A percentile compares a stretch with the other conserved stretches of the same genome.
Conservation (phyloP, 805 yeast genomes). For the Yarrowia sp. region DNA sequence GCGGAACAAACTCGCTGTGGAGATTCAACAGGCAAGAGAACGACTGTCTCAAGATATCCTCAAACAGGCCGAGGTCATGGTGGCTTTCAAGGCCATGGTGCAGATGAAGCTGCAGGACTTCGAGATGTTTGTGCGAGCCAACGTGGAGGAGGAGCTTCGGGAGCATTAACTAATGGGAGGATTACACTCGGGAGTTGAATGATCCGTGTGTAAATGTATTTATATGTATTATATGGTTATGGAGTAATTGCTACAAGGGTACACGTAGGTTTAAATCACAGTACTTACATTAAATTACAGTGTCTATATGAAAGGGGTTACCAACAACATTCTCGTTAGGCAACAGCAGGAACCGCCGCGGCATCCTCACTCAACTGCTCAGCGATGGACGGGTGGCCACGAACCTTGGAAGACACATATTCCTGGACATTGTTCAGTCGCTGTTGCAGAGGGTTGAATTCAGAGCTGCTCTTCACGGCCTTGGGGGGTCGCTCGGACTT, state of each 20-base stretch:
- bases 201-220: conserved; percentile 12
- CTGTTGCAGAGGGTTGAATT: conserved; percentile 13
- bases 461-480: conserved; percentile 6
- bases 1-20: conserved; percentile 6
- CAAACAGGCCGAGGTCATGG: conserved; percentile 20
- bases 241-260: background rate
- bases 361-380: background rate
- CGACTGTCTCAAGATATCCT: conserved; percentile 11
- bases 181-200: background rate
- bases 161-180: background rate
- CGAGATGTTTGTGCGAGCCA: conserved; percentile 11
- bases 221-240: conserved; percentile 17
- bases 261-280: background rate
- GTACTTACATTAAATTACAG: background rate
- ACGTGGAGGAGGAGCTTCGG: conserved; percentile 12
- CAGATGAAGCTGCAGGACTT: conserved; percentile 11
- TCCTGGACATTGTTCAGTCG: conserved; percentile 16
- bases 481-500: conserved; percentile 1
- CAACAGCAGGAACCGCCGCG: background rate
- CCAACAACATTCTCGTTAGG: background rate
- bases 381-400: conserved; percentile 11
- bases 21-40: conserved; percentile 8
- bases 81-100: conserved; percentile 8
- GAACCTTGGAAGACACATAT: conserved; percentile 24
- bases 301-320: background rate